A percentile compares a stretch with the other conserved stretches of the same genome.
phyloP scores from a whole-genome alignment of 2,329 filamentous ascomycete species.

The Epicoccum nigrum region DNA sequence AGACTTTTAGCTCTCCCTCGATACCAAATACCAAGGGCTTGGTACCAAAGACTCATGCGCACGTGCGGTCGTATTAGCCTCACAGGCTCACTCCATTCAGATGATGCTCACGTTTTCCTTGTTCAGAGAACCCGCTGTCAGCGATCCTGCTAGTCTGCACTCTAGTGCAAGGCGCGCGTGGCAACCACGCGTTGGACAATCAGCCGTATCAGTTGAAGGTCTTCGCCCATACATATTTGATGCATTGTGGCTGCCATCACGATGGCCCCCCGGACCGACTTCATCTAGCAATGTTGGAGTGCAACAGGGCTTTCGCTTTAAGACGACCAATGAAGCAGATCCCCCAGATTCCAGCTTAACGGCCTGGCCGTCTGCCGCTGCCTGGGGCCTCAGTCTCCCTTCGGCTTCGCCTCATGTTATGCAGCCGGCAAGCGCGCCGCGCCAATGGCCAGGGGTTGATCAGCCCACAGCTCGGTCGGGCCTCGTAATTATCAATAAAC shows the following conservation, averaged over 20 bases:
- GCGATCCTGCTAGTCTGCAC: constrained; percentile 1
- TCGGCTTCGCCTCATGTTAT: constrained; percentile 8
- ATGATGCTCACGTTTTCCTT: not conserved
- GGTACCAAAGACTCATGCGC: constrained; percentile 3
- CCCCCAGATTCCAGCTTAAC: constrained; percentile 14
- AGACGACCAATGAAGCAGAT: constrained; percentile 13
- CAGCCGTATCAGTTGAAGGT: not conserved
- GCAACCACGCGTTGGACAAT: not conserved
- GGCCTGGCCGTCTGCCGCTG: constrained; percentile 15
- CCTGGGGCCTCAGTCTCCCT: constrained; percentile 1
- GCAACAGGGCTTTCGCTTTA: not conserved
- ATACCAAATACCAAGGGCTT: not conserved
- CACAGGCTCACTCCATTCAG: constrained; percentile 7
- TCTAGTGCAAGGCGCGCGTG: not conserved
- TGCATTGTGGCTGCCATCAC: not conserved
- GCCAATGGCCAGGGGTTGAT: constrained; percentile 4
- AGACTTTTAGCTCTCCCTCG: not conserved
- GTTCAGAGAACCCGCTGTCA: constrained; percentile 2
- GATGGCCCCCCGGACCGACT: constrained; percentile 12
- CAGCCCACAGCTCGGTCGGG: constrained; percentile 1
- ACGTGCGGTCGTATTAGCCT: constrained; percentile 10
- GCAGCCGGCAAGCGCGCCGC: constrained; percentile 1
- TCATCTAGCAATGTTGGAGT: constrained; percentile 1
- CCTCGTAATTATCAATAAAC: not conserved
- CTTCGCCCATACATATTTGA: not conserved